A percentile compares a stretch with the other conserved stretches of the same genome.
Evolutionary conservation across 805 yeast species (phyloP).

Genomic region (Yamadazyma insecticola): DNA sequence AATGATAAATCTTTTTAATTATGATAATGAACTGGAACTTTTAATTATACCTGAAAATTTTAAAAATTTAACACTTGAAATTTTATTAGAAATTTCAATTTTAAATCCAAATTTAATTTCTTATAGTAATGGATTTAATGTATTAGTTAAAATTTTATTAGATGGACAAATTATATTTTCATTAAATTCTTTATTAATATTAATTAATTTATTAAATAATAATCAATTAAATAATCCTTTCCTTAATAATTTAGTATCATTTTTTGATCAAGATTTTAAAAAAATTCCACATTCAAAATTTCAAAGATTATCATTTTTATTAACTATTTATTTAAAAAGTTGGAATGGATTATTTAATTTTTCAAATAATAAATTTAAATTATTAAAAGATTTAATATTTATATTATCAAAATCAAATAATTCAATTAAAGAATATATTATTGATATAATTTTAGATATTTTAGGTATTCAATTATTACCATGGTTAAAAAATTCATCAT

Average conservation of each 20-base stretch:
- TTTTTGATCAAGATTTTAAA: constrained; percentile 56
- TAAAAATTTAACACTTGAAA: constrained; percentile 31
- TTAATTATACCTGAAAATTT: constrained; percentile 21
- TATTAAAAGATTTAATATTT: constrained; percentile 52
- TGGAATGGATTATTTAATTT: constrained; percentile 75
- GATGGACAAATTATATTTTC: constrained; percentile 22
- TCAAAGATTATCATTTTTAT: constrained; percentile 54
- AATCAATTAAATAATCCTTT: constrained; percentile 52
- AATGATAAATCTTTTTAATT: constrained; percentile 57
- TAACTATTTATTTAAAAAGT: constrained; percentile 59
- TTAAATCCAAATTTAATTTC: constrained; percentile 39
- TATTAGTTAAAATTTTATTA: constrained; percentile 40
- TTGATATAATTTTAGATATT: constrained; percentile 69
- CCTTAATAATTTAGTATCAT: constrained; percentile 54
- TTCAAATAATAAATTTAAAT: constrained; percentile 50
- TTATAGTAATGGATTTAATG: constrained; percentile 51
- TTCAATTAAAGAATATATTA: constrained; percentile 52
- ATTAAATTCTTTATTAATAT: constrained; percentile 20
- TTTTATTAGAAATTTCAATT: constrained; percentile 33
- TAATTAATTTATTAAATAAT: constrained; percentile 53
- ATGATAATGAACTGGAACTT: constrained; percentile 1
- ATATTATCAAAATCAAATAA: constrained; percentile 60
- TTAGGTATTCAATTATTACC: constrained; percentile 57
- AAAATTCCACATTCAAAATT: constrained; percentile 32
- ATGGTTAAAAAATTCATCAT: constrained; percentile 34